Conservation (phyloP, 1,284 basidiomycete genomes). For the Sporisorium iseilematis-ciliati region DNA sequence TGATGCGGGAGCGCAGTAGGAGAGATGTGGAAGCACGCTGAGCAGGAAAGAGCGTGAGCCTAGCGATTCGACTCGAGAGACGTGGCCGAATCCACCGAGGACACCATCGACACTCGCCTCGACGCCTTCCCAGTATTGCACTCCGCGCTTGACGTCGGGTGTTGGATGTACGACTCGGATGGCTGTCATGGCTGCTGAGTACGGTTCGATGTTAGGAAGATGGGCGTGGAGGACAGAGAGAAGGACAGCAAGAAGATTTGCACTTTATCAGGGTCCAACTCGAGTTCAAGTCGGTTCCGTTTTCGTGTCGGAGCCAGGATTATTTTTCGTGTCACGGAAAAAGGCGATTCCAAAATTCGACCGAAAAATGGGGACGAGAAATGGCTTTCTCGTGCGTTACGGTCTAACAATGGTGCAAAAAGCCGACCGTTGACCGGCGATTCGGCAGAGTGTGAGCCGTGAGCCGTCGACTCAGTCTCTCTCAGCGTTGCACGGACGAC, state of each 20-base stretch:
- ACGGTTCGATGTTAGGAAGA: not conserved
- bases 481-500: no score
- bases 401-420: no score
- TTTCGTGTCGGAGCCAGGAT: not conserved
- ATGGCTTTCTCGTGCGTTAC: not conserved
- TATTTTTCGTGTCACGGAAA: no score
- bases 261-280: conserved; percentile 20
- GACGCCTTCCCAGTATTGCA: conserved; percentile 67
- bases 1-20: conserved; percentile 58
- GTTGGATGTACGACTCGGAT: conserved; percentile 57
- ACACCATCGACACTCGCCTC: conserved; percentile 67
- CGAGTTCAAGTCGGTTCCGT: not conserved
- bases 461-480: not conserved
- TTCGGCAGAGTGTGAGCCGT: conserved; percentile 2
- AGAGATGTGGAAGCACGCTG: conserved; percentile 59
- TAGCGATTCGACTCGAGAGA: conserved; percentile 66
- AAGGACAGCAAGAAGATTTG: conserved; percentile 5
- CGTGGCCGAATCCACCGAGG: conserved; percentile 65
- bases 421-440: conserved; percentile 14
- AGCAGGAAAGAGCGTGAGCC: conserved; percentile 67
- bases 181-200: conserved; percentile 25
- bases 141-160: conserved; percentile 65
- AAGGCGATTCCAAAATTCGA: not conserved
- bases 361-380: conserved; percentile 1
- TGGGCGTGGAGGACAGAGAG: not conserved